A percentile compares a stretch with the other conserved stretches of the same genome.
phyloP scores from a whole-genome alignment of 148 eudicot genomes.

The Fagopyrum homotropicum region DNA sequence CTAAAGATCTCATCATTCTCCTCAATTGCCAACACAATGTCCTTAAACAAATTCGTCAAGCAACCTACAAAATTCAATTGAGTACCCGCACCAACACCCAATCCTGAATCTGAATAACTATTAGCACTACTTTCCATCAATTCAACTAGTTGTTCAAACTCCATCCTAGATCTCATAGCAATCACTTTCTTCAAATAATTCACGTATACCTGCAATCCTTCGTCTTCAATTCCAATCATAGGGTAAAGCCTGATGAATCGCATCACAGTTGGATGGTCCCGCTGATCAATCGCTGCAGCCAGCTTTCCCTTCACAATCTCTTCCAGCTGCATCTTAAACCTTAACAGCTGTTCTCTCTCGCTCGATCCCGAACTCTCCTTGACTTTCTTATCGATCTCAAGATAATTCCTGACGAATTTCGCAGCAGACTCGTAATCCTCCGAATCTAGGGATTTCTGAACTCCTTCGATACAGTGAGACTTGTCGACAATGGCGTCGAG shows the following conservation, averaged over 20 bases:
- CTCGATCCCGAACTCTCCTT: conserved; percentile 39
- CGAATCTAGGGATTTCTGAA: conserved; percentile 37
- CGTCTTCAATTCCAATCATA: conserved; percentile 67
- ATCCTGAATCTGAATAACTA: conserved; percentile 18
- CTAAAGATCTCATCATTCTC: conserved; percentile 71
- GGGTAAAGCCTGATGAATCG: conserved; percentile 60
- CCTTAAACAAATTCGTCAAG: conserved; percentile 82
- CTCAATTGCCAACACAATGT: conserved; percentile 83
- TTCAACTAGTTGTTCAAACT: conserved; percentile 72
- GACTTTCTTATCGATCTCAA: conserved; percentile 61
- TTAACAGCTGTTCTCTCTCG: conserved; percentile 66
- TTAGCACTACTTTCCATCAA: conserved; percentile 32
- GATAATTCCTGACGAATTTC: conserved; percentile 41
- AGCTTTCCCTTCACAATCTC: conserved; percentile 50
- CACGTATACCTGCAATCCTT: conserved; percentile 87
- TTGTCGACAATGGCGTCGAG: conserved; percentile 74
- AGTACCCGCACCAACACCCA: conserved; percentile 14
- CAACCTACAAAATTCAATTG: conserved; percentile 66
- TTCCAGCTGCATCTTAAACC: conserved; percentile 62
- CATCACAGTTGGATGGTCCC: conserved; percentile 57
- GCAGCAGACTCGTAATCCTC: conserved; percentile 78
- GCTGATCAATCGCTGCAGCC: conserved; percentile 53
- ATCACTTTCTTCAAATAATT: conserved; percentile 76
- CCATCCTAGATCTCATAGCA: conserved; percentile 68
- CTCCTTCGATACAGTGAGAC: conserved; percentile 53